A percentile compares a stretch with the other conserved stretches of the same genome.
phyloP scores from a whole-genome alignment of 2,329 filamentous ascomycete genomes.

The Pleurostoma richardsiae region DNA sequence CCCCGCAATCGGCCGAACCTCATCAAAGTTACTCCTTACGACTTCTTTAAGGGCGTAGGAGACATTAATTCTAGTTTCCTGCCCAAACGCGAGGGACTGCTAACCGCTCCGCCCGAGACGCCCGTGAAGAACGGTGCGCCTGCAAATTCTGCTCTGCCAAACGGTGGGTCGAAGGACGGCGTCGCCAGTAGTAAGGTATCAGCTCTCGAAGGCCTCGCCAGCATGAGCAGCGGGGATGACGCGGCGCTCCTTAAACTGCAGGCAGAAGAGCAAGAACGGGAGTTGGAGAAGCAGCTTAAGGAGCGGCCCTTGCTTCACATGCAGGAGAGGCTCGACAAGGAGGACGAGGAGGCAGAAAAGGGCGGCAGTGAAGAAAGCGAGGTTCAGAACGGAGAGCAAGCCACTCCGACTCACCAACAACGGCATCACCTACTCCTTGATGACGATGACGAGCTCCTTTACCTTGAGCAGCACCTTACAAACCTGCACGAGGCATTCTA shows the following conservation, averaged over 20 bases:
- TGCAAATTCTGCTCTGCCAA: slow-evolving; percentile 1
- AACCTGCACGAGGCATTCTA: slow-evolving; percentile 78
- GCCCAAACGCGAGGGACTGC: slow-evolving; percentile 64
- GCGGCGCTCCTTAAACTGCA: slow-evolving; percentile 67
- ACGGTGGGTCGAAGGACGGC: slow-evolving; percentile 13
- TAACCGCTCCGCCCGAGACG: slow-evolving; percentile 23
- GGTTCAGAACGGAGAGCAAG: slow-evolving; percentile 8
- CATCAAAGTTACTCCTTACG: slow-evolving; percentile 91
- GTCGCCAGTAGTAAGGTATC: slow-evolving; percentile 20
- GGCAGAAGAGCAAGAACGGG: slow-evolving; percentile 79
- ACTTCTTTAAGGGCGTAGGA: slow-evolving; percentile 96
- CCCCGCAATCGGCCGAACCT: slow-evolving; percentile 83
- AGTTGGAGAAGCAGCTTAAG: slow-evolving; percentile 80
- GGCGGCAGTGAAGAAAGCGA: slow-evolving; percentile 39
- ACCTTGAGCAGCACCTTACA: slow-evolving; percentile 71
- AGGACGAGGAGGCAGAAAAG: slow-evolving; percentile 61
- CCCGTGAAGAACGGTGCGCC: slow-evolving; percentile 13
- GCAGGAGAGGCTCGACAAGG: slow-evolving; percentile 85
- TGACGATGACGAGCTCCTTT: slow-evolving; percentile 76
- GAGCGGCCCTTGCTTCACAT: slow-evolving; percentile 87
- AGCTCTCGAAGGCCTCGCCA: slow-evolving; percentile 70
- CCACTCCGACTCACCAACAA: slow-evolving; percentile 28
- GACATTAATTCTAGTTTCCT: slow-evolving; percentile 98
- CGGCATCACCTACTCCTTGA: slow-evolving; percentile 79
- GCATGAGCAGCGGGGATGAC: slow-evolving; percentile 68